Evolutionary conservation across 1,284 basidiomycete species (phyloP), one percentile per base, ranked within the genome.

Genomic region (Tilletia horrida): DNA sequence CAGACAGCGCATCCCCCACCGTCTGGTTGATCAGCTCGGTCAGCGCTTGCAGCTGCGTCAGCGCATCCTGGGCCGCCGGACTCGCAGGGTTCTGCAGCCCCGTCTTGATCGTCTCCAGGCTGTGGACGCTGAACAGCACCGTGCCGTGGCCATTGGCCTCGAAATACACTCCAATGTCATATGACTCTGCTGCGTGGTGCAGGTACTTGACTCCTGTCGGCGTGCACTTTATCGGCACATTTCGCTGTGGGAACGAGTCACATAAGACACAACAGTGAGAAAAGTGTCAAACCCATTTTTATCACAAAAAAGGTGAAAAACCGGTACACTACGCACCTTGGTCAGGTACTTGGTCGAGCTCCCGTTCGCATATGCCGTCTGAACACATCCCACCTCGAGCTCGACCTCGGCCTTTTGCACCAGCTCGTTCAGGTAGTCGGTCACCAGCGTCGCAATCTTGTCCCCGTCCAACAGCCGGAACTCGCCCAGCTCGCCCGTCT

Each of bases 111-210:
- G 70, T 71, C 11, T 68, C 70, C 69, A 73, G 65, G 3, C 70
- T 71, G 57, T 86, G 82, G 31, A 67, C 66, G 11, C 95, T 97
- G 84, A 99, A 98, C 63, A 98, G 84, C 57, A 98, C 92, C 0
- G 96, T 99, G 47, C 96, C 96, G 78, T 99, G 96, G 0, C 96
- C 96, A 81, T 99, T 99, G 64, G 96, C 96, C 83, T 99, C 96
- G 79, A 99, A 99, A 85, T 99, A 99, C 59, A 98, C 92, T 31
- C 96, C 96, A 72, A 98, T 87, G 80, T 93, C 89, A 83, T 90
- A 98, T 73, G 89, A 87, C 78, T 95, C 92, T 7, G 96, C 96
- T 7, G 94, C 96, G 82, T 97, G 95, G 81, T 99, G 96, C 62
- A 98, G 87, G 82, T 98, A 91, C 84, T 99, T 99, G 70, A 99